These are phyloP conservation scores for Trichoderma orchidacearum DNA, from an alignment of 495 filamentous ascomycete genomes.

Conservation along the genomic window DNA sequence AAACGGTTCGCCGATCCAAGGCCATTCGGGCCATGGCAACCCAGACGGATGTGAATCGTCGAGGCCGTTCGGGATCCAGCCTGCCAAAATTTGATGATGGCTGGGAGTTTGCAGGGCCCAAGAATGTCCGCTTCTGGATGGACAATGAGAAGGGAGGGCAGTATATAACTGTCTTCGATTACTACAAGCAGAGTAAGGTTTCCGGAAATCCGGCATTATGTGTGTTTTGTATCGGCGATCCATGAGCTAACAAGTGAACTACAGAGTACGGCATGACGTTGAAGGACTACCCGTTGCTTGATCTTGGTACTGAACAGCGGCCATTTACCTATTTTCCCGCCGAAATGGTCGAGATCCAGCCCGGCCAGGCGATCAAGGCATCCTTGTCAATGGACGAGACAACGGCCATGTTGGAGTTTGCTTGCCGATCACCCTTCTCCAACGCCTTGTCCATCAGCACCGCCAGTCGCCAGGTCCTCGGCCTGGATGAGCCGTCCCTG, in stretches of 20 bases:
- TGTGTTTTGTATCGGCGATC: too few species aligned
- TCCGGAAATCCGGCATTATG: too few species aligned
- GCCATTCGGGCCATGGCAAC: slow-evolving; percentile 32
- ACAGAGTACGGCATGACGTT: slow-evolving; percentile 7
- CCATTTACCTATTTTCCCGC: slow-evolving; percentile 50
- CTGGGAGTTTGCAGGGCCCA: slow-evolving; percentile 5
- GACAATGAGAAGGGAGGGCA: neutral
- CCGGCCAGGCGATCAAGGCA: slow-evolving; percentile 47
- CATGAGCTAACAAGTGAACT: slow-evolving; percentile 8
- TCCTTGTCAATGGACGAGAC: slow-evolving; percentile 46
- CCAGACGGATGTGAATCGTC: slow-evolving; percentile 3
- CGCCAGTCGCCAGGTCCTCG: slow-evolving; percentile 30
- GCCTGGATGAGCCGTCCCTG: slow-evolving; percentile 19
- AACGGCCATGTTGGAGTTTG: slow-evolving; percentile 50
- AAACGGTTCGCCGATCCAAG: slow-evolving; percentile 22
- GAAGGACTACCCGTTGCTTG: slow-evolving; percentile 43
- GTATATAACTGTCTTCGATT: slow-evolving; percentile 17
- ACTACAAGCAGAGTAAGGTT: slow-evolving; percentile 19
- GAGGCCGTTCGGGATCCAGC: neutral
- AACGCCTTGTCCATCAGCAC: slow-evolving; percentile 55
- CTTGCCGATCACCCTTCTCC: slow-evolving; percentile 46
- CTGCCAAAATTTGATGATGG: neutral
- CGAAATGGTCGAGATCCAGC: slow-evolving; percentile 49
- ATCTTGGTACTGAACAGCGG: slow-evolving; percentile 43
- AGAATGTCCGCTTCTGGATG: slow-evolving; percentile 10